phyloP scores from a whole-genome alignment of 2,329 filamentous ascomycete genomes.

The Colletotrichum sp. region DNA sequence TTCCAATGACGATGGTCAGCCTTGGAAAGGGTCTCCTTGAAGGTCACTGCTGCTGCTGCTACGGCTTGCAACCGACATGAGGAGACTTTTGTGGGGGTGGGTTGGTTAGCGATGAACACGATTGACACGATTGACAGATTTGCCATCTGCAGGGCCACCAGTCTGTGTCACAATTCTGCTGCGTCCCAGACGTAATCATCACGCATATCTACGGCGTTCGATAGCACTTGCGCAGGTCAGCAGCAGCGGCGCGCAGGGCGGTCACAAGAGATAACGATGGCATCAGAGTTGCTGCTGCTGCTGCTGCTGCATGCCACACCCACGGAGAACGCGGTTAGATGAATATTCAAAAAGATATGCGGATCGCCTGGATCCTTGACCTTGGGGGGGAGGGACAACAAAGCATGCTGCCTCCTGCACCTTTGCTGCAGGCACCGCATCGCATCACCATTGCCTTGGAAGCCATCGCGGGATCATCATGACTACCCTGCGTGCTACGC shows the following conservation, averaged over 20 bases:
- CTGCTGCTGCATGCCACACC: not conserved
- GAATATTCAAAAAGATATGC: not conserved
- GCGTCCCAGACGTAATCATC: not conserved
- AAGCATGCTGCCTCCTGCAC: not conserved
- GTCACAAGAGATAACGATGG: not conserved
- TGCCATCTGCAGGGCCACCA: not conserved
- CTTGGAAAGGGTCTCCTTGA: not conserved
- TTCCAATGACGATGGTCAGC: not conserved
- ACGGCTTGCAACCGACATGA: not conserved
- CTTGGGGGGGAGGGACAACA: not conserved
- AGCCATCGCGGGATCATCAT: conserved; percentile 9
- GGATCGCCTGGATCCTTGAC: not conserved
- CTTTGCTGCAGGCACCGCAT: not conserved
- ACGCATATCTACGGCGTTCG: not conserved
- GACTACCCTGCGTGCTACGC: not conserved
- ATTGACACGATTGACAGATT: not conserved
- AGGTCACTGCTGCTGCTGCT: not conserved
- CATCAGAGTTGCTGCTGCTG: not conserved
- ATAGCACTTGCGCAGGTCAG: not conserved
- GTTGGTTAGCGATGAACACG: not conserved
- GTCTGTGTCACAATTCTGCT: not conserved
- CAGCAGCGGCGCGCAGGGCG: not conserved
- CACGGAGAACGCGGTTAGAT: conserved; percentile 2
- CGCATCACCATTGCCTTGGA: not conserved
- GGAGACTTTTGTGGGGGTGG: not conserved